Base-by-base conservation (phyloP, 2,329 filamentous ascomycete species). In the Curvularia sp. region DNA sequence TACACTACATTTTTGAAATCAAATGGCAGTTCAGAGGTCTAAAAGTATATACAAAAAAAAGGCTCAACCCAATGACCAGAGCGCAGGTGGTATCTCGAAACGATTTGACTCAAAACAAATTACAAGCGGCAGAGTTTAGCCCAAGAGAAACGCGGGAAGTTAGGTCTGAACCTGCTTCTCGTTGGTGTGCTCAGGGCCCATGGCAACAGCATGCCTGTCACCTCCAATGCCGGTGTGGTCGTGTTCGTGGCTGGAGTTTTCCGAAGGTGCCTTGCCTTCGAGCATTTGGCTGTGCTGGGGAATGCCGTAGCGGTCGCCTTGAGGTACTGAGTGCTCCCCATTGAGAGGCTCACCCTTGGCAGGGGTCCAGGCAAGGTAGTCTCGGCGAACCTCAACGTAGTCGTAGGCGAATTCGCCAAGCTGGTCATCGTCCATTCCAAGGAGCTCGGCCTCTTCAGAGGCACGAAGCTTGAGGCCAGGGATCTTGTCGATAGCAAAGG, bases 401-500 rank as follows among this genome's bases (percentile, higher is more conserved):
- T 95, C 91, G 82, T 94, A 94, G 12, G 91, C 91, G 75, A 94
- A 95, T 79, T 95, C 91, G 78, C 91, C 91, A 68, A 94, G 90
- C 80, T 95, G 91, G 79, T 94, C 91, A 74, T 94, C 91, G 72
- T 95, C 91, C 90, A 94, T 93, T 67, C 91, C 91, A 56, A 94
- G 86, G 12, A 94, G 86, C 78, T 95, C 91, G 24, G 91, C 91
- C 78, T 93, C 89, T 72, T 93, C 90, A 26, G 86, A 89, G 8
- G 91, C 90, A 57, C 91, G 90, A 46, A 95, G 89, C 75, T 92
- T 86, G 20, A 95, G 85, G 47, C 91, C 91, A 26, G 91, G 91
- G 22, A 93, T 83, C 63, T 88, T 75, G 80, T 95, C 89, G 79
- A 95, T 90, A 71, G 80, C 74, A 79, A 89, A 91, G 61, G 91